Evolutionary conservation across 345 rosid genomes (phyloP).

Genomic region (Erysimum cheiranthoides): DNA sequence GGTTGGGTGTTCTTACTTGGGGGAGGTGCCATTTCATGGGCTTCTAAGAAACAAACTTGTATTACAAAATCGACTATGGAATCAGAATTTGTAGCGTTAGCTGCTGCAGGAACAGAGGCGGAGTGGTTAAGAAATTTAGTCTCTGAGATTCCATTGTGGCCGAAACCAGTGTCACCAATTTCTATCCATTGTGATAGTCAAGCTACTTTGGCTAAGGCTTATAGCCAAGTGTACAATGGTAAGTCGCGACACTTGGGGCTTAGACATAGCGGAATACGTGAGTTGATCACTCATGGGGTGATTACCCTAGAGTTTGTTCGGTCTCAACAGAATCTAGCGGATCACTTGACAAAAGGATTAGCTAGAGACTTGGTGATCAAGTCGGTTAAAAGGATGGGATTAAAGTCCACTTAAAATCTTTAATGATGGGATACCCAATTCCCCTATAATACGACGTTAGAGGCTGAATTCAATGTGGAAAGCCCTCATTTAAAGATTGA

Average conservation of each 20-base stretch:
- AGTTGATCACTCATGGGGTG: constrained; percentile 6
- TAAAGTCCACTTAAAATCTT: constrained; percentile 5
- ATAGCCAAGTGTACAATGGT: constrained; percentile 17
- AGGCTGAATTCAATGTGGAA: constrained; percentile 5
- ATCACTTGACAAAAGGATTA: not conserved
- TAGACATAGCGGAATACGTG: not conserved
- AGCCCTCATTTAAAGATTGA: constrained; percentile 1
- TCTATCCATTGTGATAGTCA: constrained; percentile 3
- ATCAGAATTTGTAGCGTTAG: constrained; percentile 19
- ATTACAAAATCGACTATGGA: constrained; percentile 16
- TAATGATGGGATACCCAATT: constrained; percentile 13
- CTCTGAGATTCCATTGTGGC: not conserved
- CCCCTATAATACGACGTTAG: constrained; percentile 10
- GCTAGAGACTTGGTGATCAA: constrained; percentile 1
- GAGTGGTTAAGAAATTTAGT: constrained; percentile 25
- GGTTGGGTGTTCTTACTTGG: constrained; percentile 28
- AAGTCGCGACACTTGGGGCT: not conserved
- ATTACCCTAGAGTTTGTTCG: not conserved
- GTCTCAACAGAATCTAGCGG: not conserved
- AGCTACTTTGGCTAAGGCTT: not conserved
- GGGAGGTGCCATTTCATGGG: constrained; percentile 16
- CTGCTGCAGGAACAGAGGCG: not conserved
- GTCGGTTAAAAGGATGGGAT: not conserved
- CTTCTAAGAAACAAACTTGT: not conserved
- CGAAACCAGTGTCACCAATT: not conserved